Percentiles rank a stretch among this genome's conserved stretches.
Conservation (phyloP, 164 flowering plant species). For the Kingdonia uniflora region DNA sequence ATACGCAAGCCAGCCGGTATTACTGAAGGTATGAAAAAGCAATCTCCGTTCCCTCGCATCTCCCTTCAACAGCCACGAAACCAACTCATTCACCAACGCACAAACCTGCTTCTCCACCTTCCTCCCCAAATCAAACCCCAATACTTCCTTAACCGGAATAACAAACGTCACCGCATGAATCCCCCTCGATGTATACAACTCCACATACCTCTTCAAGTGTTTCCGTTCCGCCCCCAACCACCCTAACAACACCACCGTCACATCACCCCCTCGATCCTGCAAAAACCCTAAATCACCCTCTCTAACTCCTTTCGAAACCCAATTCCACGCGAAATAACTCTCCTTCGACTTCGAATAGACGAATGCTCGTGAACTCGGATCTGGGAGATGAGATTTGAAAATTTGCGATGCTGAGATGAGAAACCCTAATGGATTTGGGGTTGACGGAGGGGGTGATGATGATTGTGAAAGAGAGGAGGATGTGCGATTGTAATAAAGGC, state of each 20-base stretch:
- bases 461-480: too few relatives aligned
- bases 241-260: constrained; percentile 72
- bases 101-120: constrained; percentile 36
- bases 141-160: constrained; percentile 42
- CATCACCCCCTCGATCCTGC: background rate
- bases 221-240: constrained; percentile 83
- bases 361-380: too few relatives aligned
- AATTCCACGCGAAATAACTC: too few relatives aligned
- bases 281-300: too few relatives aligned
- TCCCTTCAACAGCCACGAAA: constrained; percentile 42
- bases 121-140: constrained; percentile 57
- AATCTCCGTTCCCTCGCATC: constrained; percentile 57
- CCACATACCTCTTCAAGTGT: constrained; percentile 73
- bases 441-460: too few relatives aligned
- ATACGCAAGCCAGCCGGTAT: constrained; percentile 88
- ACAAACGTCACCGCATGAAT: constrained; percentile 60
- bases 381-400: too few relatives aligned
- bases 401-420: too few relatives aligned
- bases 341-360: too few relatives aligned
- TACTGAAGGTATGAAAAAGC: constrained; percentile 91
- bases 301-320: too few relatives aligned
- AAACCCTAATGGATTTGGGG: too few relatives aligned
- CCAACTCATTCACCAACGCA: constrained; percentile 40
- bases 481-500: too few relatives aligned
- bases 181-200: constrained; percentile 60